Base-by-base conservation (phyloP, 1,139 yeast species). In the Wickerhamiella pararugosa region DNA sequence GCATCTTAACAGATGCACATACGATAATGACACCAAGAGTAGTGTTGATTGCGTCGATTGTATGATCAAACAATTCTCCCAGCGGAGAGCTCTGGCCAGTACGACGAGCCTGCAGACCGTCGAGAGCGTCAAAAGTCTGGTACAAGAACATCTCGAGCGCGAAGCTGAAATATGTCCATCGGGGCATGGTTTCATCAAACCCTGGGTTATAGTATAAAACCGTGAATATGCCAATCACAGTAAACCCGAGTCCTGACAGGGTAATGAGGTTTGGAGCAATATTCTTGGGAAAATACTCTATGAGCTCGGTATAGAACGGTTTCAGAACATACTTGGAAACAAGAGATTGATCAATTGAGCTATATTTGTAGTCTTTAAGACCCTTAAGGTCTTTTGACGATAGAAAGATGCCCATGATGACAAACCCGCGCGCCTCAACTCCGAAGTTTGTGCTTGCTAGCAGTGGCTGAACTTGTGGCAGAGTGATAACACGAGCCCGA, bases 51-150 rank as follows among this genome's bases (percentile, higher is more conserved):
- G 96, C 93, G 62, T 87, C 96, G 42, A 84, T 62, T 34, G 95
- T 84, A 56, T 87, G 97, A 57, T 87, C 97, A 57, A 87, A 87
- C 46, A 87, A 67, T 59, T 87, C 97, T 35, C 97, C 97, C 53
- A 87, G 65, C 3, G 97, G 97, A 3, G 96, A 94, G 51, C 87
- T 76, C 62, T 86, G 94, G 10, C 94, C 94, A 1, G 97, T 87
- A 54, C 90, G 72, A 44, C 78, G 70, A 10, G 97, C 97, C 60
- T 87, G 97, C 51, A 80, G 73, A 7, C 97, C 97, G 60, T 87
- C 97, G 61, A 94, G 82, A 1, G 96, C 95, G 62, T 87, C 97
- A 59, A 87, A 86, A 0, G 97, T 87, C 58, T 87, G 97, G 59
- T 87, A 87, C 70, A 86, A 65, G 58, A 87, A 86, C 50, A 87